phyloP scores from a whole-genome alignment of 2,329 filamentous ascomycete genomes.

The Shiraia bambusicola region DNA sequence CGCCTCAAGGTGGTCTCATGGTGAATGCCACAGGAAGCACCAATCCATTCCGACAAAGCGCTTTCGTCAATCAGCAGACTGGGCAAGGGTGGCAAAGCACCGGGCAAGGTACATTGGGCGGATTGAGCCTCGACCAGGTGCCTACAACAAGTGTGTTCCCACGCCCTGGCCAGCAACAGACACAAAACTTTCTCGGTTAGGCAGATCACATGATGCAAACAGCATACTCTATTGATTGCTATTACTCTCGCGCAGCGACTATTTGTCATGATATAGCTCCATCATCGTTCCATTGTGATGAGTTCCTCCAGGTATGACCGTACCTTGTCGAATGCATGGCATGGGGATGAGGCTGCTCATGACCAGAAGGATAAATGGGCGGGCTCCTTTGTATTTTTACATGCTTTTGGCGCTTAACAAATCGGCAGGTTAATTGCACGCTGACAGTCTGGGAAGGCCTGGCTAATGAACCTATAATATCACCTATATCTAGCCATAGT shows the following conservation, averaged over 20 bases:
- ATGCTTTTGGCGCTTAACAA: neutral
- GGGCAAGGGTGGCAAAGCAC: conserved; percentile 84
- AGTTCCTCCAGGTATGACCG: neutral
- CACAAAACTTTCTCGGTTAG: conserved; percentile 34
- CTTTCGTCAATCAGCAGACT: conserved; percentile 85
- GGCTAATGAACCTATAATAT: conserved; percentile 1
- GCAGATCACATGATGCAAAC: neutral
- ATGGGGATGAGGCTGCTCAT: conserved; percentile 1
- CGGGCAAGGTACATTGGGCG: conserved; percentile 76
- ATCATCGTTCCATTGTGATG: too few relatives aligned
- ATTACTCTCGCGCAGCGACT: neutral
- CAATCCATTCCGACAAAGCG: conserved; percentile 91
- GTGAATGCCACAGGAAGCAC: conserved; percentile 84
- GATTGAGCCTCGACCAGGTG: conserved; percentile 70
- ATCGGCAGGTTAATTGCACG: neutral
- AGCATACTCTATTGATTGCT: neutral
- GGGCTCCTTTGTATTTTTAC: conserved; percentile 1
- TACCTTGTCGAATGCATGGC: neutral
- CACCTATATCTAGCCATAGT: neutral
- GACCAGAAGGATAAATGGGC: neutral
- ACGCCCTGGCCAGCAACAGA: conserved; percentile 59
- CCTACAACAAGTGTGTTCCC: conserved; percentile 85
- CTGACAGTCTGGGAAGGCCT: too few relatives aligned
- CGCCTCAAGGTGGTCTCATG: conserved; percentile 46
- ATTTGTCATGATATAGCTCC: conserved; percentile 1